Evolutionary conservation across 495 filamentous ascomycete genomes (phyloP), one percentile per base, ranked within the genome.

Genomic region (Xylaria flabelliformis): DNA sequence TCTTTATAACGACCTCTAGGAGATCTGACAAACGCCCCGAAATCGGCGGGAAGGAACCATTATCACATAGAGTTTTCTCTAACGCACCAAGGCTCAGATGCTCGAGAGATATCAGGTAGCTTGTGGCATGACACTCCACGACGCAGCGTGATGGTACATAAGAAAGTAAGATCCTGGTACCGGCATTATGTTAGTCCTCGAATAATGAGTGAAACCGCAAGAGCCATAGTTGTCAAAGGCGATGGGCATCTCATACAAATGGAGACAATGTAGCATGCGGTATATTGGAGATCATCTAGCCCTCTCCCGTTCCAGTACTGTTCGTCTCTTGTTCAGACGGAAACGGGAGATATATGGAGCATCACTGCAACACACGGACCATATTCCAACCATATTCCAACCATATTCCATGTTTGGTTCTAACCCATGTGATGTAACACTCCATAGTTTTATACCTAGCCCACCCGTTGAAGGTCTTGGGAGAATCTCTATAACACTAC

Each of bases 361-460:
- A 42, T 42, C 50, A n/a, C 48, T 56, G 50, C 65, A 67, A 56
- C 50, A 67, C 65, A 67, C 65, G 50, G 65, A 56, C 65, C 29
- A 17, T 53, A 53, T 64, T 24, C 48, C 50, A 56, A 10, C 36
- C 6, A 17, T 53, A 53, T 64, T 24, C 48, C 50, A 56, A 10
- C 36, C 6, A 26, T 29, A 29, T 15, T 24, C n/a, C 32, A 26
- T 7, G 32, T 55, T 29, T 56, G 65, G 65, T 56, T 39, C 65
- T 4, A 29, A 29, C 48, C 36, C 51, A 56, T 55, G 65, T 21
- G 29, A 67, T 53, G 48, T n/a, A 55, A 67, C 64, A 8, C 50
- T 32, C 58, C 34, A 61, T 61, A 5, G 58, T 61, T 59, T 36
- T 13, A 6, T 21, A 39, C 36, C 36, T 39, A 41, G 32, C 58